Base-by-base conservation (phyloP, 768 basidiomycete species). In the Epithele typhae region DNA sequence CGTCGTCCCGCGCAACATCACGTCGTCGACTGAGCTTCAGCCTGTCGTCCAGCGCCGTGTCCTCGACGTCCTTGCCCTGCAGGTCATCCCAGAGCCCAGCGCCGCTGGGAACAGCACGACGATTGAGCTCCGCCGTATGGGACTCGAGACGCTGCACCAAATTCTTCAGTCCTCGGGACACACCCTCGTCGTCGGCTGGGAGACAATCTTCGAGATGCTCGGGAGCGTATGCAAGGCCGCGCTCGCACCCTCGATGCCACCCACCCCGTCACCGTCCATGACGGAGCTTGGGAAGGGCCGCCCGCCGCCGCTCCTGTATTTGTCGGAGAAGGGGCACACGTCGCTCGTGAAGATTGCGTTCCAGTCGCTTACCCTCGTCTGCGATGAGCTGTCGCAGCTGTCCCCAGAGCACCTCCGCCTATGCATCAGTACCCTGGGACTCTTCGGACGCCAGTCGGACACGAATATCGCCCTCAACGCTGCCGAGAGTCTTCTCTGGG, bases 381-480 rank as follows among this genome's bases (percentile, higher is more conserved):
- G 92, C 64, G 95, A 99, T 61, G 90, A 90, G 2, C 78, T 97
- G 7, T 84, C 91, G 1, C 78, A 80, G 1, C 77, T 98, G 15
- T 84, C 87, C 0, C 77, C 84, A 0, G 79, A 83, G 21, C 86
- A 95, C 57, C 79, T 97, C 19, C 84, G 84, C 7, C 73, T 90
- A 8, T 97, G 93, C 57, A 95, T 98, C 65, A 79, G 75, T 51
- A 94, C 95, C 4, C 73, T 99, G 0, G 91, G 91, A 5, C 84
- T 87, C 45, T 99, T 95, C 64, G 93, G 94, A 7, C 78, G 84
- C 15, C 95, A 98, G 58, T 77, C 82, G 1, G 96, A 98, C 54
- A 94, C 95, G 32, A 99, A 99, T 57, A 95, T 99, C 46, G 90
- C 93, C 1, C 69, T 99, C 45, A 95, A 95, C 1, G 91, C 92